Evolutionary conservation across 192 early-diverging fungal genomes (phyloP).

Genomic region (Dimargaris cristalligena): DNA sequence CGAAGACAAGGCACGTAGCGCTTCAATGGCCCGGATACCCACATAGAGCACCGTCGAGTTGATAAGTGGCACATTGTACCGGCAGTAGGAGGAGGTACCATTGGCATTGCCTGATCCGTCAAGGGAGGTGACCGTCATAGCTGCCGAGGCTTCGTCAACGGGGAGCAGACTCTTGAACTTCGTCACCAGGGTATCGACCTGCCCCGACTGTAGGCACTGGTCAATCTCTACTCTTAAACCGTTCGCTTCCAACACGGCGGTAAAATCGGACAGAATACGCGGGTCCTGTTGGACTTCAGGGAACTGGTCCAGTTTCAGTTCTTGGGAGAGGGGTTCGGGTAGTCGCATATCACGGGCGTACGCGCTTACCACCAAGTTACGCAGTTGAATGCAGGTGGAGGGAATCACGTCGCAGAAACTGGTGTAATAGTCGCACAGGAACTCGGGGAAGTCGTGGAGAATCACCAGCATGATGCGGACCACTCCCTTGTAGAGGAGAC

Average conservation of each 20-base stretch:
- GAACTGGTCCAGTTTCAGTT: constrained; percentile 79
- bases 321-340: constrained; percentile 92
- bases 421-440: constrained; percentile 82
- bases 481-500: constrained; percentile 75
- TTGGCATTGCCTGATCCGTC: no score
- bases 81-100: background rate
- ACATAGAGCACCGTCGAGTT: constrained; percentile 81
- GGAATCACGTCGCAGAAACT: constrained; percentile 88
- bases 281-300: constrained; percentile 80
- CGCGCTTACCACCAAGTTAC: constrained; percentile 92
- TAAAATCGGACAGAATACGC: constrained; percentile 73
- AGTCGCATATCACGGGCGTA: constrained; percentile 88
- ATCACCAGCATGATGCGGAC: constrained; percentile 81
- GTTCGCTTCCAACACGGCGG: constrained; percentile 33
- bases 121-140: no score
- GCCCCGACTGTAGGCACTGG: constrained; percentile 41
- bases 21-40: constrained; percentile 58
- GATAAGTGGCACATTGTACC: constrained; percentile 63
- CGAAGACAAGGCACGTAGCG: no score
- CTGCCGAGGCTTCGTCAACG: no score
- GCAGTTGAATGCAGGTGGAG: constrained; percentile 75
- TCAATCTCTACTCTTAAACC: constrained; percentile 63
- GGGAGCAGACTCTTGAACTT: constrained; percentile 3
- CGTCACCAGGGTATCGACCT: constrained; percentile 19
- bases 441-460: constrained; percentile 95